phyloP scores from a whole-genome alignment of 129 eudicot species.

The Gnaphalium uliginosum region DNA sequence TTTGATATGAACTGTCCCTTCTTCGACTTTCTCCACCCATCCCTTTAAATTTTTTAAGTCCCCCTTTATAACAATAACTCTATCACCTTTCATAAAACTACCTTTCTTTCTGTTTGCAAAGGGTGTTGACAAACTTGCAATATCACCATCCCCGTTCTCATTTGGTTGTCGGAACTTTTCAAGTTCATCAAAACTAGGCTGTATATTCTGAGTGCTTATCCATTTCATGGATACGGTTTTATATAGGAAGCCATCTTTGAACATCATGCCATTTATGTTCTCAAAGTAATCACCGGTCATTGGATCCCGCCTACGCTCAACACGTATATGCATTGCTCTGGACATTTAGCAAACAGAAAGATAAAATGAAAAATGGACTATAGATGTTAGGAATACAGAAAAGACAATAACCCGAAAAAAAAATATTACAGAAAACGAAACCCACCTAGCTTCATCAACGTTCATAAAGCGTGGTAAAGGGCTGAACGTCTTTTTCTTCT shows the following conservation, averaged over 20 bases:
- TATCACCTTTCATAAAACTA: constrained; percentile 89
- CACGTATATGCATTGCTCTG: constrained; percentile 82
- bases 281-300: constrained; percentile 80
- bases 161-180: constrained; percentile 80
- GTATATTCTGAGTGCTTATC: constrained; percentile 68
- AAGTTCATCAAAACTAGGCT: constrained; percentile 90
- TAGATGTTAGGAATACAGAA: background rate
- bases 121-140: constrained; percentile 64
- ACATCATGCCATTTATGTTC: constrained; percentile 71
- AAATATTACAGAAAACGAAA: background rate
- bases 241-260: constrained; percentile 81
- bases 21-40: constrained; percentile 89
- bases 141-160: constrained; percentile 76
- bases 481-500: constrained; percentile 74
- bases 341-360: background rate
- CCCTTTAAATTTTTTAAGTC: constrained; percentile 82
- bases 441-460: constrained; percentile 87
- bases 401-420: background rate
- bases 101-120: constrained; percentile 88
- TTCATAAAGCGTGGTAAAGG: constrained; percentile 90
- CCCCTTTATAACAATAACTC: constrained; percentile 77
- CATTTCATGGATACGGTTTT: constrained; percentile 81
- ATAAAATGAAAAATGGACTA: background rate
- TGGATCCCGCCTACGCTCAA: constrained; percentile 78
- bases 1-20: constrained; percentile 82